Conservation (phyloP, 2,329 filamentous ascomycete species). For the Chrysosporium queenslandicum region DNA sequence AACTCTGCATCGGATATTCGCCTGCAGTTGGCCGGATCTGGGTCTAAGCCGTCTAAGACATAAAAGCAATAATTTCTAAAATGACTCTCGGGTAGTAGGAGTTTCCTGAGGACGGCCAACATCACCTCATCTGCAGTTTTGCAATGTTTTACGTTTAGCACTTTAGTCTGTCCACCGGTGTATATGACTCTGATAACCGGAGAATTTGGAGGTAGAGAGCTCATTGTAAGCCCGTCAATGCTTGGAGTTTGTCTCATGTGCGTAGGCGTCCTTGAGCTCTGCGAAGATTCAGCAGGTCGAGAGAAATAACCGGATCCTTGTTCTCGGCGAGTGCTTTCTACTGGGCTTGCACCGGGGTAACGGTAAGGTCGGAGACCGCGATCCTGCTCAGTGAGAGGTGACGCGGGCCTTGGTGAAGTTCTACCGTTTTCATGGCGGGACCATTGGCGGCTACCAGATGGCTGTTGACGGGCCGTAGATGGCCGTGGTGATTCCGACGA, state of each 20-base stretch:
- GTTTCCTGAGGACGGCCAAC: conserved; percentile 76
- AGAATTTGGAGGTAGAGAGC: conserved; percentile 72
- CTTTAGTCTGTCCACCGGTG: conserved; percentile 81
- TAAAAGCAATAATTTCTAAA: conserved; percentile 96
- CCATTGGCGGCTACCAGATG: conserved; percentile 50
- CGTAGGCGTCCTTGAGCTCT: conserved; percentile 52
- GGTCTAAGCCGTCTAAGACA: conserved; percentile 74
- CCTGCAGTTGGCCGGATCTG: conserved; percentile 69
- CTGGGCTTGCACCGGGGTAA: conserved; percentile 51
- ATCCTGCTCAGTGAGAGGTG: conserved; percentile 52
- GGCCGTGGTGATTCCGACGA: conserved; percentile 57
- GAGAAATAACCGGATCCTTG: conserved; percentile 45
- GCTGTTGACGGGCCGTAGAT: conserved; percentile 45
- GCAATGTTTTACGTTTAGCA: conserved; percentile 86
- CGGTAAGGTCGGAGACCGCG: conserved; percentile 46
- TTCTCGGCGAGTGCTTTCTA: conserved; percentile 45
- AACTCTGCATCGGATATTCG: conserved; percentile 78
- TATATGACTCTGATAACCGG: conserved; percentile 89
- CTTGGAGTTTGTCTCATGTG: conserved; percentile 75
- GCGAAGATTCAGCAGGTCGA: conserved; percentile 46
- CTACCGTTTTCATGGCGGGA: conserved; percentile 43
- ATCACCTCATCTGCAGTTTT: conserved; percentile 89
- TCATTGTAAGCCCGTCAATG: conserved; percentile 76
- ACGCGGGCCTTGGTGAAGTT: conserved; percentile 57
- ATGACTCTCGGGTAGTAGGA: conserved; percentile 78